Conservation (phyloP, 495 filamentous ascomycete genomes). For the Penicillium malachiteum region DNA sequence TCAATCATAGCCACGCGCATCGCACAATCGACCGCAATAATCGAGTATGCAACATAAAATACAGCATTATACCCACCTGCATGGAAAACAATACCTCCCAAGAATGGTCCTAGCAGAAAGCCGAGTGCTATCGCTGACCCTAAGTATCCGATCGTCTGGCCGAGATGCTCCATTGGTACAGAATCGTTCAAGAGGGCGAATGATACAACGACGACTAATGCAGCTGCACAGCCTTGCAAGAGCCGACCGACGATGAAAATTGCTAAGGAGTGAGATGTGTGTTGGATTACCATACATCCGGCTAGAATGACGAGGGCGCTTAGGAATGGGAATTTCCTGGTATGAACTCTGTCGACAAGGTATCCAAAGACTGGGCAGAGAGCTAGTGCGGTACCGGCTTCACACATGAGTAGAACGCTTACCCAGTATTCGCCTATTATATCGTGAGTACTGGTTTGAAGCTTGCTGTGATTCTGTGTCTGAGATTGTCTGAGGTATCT, state of each 20-base stretch:
- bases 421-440: constrained; percentile 33
- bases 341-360: constrained; percentile 51
- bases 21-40: constrained; percentile 60
- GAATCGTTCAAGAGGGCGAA: constrained; percentile 61
- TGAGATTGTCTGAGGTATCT: background rate
- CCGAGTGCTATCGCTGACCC: constrained; percentile 33
- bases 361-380: constrained; percentile 57
- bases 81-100: constrained; percentile 62
- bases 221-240: constrained; percentile 61
- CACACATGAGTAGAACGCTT: constrained; percentile 55
- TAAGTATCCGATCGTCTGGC: constrained; percentile 51
- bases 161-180: constrained; percentile 55
- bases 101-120: constrained; percentile 48
- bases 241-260: constrained; percentile 57
- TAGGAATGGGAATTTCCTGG: constrained; percentile 56
- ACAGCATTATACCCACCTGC: constrained; percentile 60
- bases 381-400: constrained; percentile 57
- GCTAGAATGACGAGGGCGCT: constrained; percentile 55
- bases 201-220: constrained; percentile 63
- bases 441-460: background rate
- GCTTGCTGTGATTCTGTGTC: constrained; percentile 6
- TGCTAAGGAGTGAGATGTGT: constrained; percentile 47
- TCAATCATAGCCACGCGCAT: constrained; percentile 64
- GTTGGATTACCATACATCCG: constrained; percentile 57
- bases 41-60: constrained; percentile 55